These are phyloP conservation scores for Adansonia madagascariensis DNA, from an alignment of 441 rosid species.

Conservation along the genomic window DNA sequence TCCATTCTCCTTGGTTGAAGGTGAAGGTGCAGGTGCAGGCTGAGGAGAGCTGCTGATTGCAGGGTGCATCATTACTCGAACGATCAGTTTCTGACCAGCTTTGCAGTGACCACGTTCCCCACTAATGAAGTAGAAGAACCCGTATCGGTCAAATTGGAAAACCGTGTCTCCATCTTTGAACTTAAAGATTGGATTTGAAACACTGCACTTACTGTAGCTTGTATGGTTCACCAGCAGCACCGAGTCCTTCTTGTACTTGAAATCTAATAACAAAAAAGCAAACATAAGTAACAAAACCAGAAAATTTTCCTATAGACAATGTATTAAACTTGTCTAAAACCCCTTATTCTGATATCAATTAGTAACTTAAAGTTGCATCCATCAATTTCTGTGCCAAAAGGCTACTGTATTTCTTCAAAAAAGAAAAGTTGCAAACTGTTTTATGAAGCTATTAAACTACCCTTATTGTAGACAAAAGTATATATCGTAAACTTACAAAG, in stretches of 20 bases:
- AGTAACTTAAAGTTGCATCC: too few relatives aligned
- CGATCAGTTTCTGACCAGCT: constrained; percentile 32
- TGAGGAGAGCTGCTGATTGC: constrained; percentile 16
- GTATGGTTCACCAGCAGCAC: constrained; percentile 35
- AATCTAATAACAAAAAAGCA: constrained; percentile 24
- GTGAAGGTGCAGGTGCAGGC: constrained; percentile 22
- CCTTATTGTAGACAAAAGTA: not conserved
- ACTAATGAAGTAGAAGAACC: constrained; percentile 37
- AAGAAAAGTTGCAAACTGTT: not conserved
- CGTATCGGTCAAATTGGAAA: constrained; percentile 31
- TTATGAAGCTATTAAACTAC: not conserved
- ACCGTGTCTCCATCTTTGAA: constrained; percentile 30
- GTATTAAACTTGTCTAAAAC: too few relatives aligned
- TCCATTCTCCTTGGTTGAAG: constrained; percentile 22
- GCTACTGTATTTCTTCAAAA: not conserved
- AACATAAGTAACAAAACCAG: not conserved
- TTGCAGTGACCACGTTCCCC: constrained; percentile 30
- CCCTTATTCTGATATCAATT: not conserved
- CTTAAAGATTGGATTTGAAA: constrained; percentile 28
- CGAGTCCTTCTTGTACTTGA: constrained; percentile 36
- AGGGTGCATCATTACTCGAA: constrained; percentile 30
- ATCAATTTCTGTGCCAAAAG: not conserved
- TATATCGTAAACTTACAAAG: constrained; percentile 30
- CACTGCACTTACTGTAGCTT: constrained; percentile 29
- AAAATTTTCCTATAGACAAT: too few relatives aligned